Percentiles rank a stretch among this genome's conserved stretches.
phyloP scores from a whole-genome alignment of 2,329 filamentous ascomycete species.

The Calonectria multiphialidica region DNA sequence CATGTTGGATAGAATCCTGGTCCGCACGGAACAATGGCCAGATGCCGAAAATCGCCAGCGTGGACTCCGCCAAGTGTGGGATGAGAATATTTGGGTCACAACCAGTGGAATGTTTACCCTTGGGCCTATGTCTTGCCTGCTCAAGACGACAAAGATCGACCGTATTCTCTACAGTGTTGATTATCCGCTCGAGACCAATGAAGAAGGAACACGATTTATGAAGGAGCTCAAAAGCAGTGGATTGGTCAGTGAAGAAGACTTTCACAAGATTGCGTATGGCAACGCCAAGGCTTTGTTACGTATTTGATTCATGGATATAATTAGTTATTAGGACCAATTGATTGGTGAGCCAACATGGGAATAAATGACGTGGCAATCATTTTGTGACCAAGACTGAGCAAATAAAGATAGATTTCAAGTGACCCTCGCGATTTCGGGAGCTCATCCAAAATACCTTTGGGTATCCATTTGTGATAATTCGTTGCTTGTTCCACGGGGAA shows the following conservation, averaged over 20 bases:
- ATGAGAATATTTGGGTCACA: constrained; percentile 68
- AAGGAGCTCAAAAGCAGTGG: constrained; percentile 61
- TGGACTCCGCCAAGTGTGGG: constrained; percentile 62
- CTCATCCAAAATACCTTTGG: too few species aligned
- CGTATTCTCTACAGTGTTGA: constrained; percentile 68
- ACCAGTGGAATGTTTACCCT: constrained; percentile 66
- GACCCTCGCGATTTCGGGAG: too few species aligned
- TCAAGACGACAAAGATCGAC: constrained; percentile 59
- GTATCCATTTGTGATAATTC: neutral
- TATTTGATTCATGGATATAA: neutral
- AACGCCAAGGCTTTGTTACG: constrained; percentile 64
- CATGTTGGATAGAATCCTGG: constrained; percentile 60
- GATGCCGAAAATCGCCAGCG: constrained; percentile 43
- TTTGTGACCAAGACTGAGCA: too few species aligned
- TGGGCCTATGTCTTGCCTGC: constrained; percentile 57
- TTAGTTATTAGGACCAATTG: too few species aligned
- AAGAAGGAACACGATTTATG: constrained; percentile 59
- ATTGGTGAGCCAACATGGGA: too few species aligned
- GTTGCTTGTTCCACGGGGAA: neutral
- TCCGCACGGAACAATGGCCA: constrained; percentile 40
- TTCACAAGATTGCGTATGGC: constrained; percentile 60
- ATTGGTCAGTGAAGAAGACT: constrained; percentile 60
- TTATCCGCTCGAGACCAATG: constrained; percentile 66
- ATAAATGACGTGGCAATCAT: too few species aligned
- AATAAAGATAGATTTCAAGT: too few species aligned